Percentiles rank a stretch among this genome's conserved stretches.
phyloP scores from a whole-genome alignment of 1,139 yeast species.

The Kurtzmaniella natalensis region DNA sequence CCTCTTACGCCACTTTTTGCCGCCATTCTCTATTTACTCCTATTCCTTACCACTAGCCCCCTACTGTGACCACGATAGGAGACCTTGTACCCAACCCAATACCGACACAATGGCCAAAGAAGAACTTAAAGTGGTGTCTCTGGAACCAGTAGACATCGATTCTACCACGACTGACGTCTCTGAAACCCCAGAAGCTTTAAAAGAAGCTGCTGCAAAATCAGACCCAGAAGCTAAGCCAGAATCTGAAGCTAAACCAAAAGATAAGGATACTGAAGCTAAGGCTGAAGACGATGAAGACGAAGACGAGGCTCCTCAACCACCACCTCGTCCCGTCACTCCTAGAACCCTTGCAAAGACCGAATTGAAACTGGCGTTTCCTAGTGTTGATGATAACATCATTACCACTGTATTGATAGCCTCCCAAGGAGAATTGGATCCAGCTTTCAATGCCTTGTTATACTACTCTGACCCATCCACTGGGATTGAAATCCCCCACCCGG shows the following conservation, averaged over 20 bases:
- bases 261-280: conserved; percentile 11
- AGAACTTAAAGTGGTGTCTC: conserved; percentile 27
- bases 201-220: conserved; percentile 5
- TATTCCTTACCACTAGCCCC: too few species aligned
- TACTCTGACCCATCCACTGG: conserved; percentile 72
- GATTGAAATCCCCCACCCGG: conserved; percentile 49
- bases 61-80: background rate
- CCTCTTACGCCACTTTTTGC: too few species aligned
- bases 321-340: conserved; percentile 66
- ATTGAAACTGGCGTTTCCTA: conserved; percentile 80
- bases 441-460: conserved; percentile 81
- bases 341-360: conserved; percentile 47
- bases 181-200: conserved; percentile 2
- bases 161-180: conserved; percentile 8
- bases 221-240: conserved; percentile 8
- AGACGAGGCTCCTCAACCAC: conserved; percentile 60
- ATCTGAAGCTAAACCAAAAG: conserved; percentile 11
- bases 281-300: conserved; percentile 11
- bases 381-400: conserved; percentile 61
- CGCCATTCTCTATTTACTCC: too few species aligned
- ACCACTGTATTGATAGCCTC: conserved; percentile 85
- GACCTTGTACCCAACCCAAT: background rate
- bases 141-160: conserved; percentile 26
- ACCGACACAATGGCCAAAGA: conserved; percentile 16
- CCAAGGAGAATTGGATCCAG: conserved; percentile 73